Percentiles rank a stretch among this genome's conserved stretches.
These are phyloP conservation scores for Gentiana straminea DNA, from an alignment of 257 asterid species.

Conservation along the genomic window DNA sequence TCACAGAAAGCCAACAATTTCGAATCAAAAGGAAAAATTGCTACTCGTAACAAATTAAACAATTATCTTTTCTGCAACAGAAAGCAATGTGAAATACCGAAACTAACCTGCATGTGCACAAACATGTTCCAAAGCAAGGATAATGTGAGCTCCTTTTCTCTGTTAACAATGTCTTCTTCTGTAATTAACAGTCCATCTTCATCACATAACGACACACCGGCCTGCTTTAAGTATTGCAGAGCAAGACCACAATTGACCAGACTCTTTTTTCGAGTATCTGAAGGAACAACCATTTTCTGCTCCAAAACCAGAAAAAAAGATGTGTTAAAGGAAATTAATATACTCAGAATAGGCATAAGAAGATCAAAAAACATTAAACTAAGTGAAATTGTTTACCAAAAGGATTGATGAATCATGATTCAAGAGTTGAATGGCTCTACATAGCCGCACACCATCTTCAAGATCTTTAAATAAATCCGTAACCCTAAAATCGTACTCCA, in stretches of 20 bases:
- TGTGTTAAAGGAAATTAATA: not conserved
- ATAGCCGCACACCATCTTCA: conserved; percentile 70
- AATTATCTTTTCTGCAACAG: not conserved
- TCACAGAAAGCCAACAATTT: not conserved
- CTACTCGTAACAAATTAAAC: too few relatives aligned
- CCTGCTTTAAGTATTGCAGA: conserved; percentile 58
- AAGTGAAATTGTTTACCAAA: conserved; percentile 31
- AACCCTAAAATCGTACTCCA: conserved; percentile 62
- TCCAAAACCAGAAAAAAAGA: conserved; percentile 14
- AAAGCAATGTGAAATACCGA: conserved; percentile 2
- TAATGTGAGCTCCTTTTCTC: conserved; percentile 75
- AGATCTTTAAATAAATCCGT: conserved; percentile 68
- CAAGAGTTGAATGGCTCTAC: conserved; percentile 76
- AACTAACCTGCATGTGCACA: conserved; percentile 78
- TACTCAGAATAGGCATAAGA: not conserved
- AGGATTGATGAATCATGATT: conserved; percentile 74
- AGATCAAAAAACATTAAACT: not conserved
- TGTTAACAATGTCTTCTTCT: conserved; percentile 63
- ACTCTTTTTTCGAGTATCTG: conserved; percentile 71
- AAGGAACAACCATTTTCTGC: conserved; percentile 82
- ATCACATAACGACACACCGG: conserved; percentile 54
- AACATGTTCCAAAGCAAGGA: conserved; percentile 87
- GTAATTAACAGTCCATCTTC: conserved; percentile 66
- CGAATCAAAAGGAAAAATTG: not conserved
- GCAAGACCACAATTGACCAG: conserved; percentile 69